A percentile compares a stretch with the other conserved stretches of the same genome.
Conservation (phyloP, 768 basidiomycete species). For the Auriscalpium vulgare region DNA sequence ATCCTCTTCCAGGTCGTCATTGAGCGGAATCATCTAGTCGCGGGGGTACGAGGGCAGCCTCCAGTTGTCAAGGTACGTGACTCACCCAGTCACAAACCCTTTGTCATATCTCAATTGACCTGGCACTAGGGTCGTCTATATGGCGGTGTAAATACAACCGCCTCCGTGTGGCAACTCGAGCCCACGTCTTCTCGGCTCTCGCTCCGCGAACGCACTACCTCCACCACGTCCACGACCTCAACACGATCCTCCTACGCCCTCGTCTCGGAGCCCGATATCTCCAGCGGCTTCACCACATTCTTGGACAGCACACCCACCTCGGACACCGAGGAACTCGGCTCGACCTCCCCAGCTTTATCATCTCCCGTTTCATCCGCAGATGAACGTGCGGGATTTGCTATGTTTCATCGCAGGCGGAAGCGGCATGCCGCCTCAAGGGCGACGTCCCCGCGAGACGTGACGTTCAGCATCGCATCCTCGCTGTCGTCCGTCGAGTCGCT, state of each 20-base stretch:
- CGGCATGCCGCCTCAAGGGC: constrained; percentile 32
- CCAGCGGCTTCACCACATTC: constrained; percentile 78
- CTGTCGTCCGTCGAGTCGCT: constrained; percentile 73
- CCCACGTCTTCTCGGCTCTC: constrained; percentile 47
- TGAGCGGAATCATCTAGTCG: constrained; percentile 63
- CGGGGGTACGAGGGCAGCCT: constrained; percentile 61
- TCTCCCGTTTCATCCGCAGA: constrained; percentile 59
- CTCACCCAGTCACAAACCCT: not conserved
- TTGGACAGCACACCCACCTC: constrained; percentile 68
- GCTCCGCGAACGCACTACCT: constrained; percentile 64
- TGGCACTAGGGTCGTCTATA: constrained; percentile 60
- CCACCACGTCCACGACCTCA: constrained; percentile 65
- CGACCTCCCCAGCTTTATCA: constrained; percentile 48
- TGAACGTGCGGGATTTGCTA: constrained; percentile 16
- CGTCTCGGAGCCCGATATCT: constrained; percentile 78
- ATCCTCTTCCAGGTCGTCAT: constrained; percentile 49
- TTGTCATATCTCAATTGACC: not conserved
- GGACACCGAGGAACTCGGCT: constrained; percentile 56
- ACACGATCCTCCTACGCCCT: constrained; percentile 78
- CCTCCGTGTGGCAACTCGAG: constrained; percentile 76
- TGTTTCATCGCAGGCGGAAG: constrained; percentile 7
- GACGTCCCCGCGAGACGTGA: constrained; percentile 41
- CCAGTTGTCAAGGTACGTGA: constrained; percentile 63
- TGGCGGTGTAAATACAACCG: constrained; percentile 54
- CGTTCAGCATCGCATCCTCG: constrained; percentile 58